phyloP scores from a whole-genome alignment of 2,329 filamentous ascomycete species.

The Colletotrichum brevisporum region DNA sequence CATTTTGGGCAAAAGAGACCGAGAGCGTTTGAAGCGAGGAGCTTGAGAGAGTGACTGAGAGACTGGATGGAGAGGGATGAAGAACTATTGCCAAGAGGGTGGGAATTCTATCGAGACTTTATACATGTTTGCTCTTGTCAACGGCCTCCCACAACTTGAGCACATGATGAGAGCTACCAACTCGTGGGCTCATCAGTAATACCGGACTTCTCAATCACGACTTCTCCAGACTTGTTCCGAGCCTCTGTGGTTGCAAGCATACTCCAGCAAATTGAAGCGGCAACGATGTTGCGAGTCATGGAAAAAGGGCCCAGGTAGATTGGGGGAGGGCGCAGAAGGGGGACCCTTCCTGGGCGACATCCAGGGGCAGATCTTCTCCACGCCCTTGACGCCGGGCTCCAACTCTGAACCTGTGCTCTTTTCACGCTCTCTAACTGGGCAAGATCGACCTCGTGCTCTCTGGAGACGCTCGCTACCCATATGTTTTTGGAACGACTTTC shows the following conservation, averaged over 20 bases:
- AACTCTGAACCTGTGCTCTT: not conserved
- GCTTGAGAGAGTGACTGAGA: not conserved
- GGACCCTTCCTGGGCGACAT: conserved; percentile 3
- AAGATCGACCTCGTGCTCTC: conserved; percentile 8
- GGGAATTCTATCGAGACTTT: conserved; percentile 6
- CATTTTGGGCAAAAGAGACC: conserved; percentile 12
- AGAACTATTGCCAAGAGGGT: not conserved
- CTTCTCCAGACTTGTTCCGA: conserved; percentile 6
- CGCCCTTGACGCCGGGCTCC: not conserved
- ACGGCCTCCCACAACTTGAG: not conserved
- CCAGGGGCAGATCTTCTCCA: conserved; percentile 20
- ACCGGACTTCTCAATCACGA: not conserved
- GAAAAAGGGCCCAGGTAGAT: not conserved
- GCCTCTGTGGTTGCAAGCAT: conserved; percentile 6
- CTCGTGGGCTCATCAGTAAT: not conserved
- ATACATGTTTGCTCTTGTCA: conserved; percentile 4
- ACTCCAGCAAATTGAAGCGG: not conserved
- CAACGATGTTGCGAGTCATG: conserved; percentile 6
- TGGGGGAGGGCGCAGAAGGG: not conserved
- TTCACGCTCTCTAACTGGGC: not conserved
- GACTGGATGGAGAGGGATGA: not conserved
- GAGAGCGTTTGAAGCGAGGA: not conserved
- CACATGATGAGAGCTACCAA: not conserved
- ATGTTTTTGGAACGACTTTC: conserved; percentile 8
- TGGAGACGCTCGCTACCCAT: not conserved